Conservation (phyloP, 768 basidiomycete genomes). For the Pulveroboletus sp. region DNA sequence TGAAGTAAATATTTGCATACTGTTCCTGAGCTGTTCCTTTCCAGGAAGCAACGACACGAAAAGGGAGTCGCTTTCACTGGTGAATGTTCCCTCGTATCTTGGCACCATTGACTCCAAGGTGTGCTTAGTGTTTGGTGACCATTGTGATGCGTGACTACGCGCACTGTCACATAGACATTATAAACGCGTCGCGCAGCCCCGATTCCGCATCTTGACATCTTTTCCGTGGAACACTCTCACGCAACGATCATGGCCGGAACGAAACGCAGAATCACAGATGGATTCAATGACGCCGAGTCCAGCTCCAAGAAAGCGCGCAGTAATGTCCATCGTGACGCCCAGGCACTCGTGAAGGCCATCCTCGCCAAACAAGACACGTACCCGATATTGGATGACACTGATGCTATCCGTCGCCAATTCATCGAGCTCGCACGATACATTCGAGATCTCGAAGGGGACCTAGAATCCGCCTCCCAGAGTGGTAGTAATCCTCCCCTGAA, state of each 20-base stretch:
- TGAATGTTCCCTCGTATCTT: too few relatives aligned
- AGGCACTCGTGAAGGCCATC: conserved; percentile 35
- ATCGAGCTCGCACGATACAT: conserved; percentile 34
- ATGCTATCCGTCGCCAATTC: conserved; percentile 26
- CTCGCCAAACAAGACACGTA: conserved; percentile 37
- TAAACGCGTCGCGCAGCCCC: conserved; percentile 11
- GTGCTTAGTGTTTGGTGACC: too few relatives aligned
- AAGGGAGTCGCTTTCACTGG: too few relatives aligned
- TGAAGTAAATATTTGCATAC: not conserved
- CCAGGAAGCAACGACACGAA: too few relatives aligned
- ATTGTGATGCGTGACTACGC: conserved; percentile 26
- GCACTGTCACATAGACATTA: conserved; percentile 24
- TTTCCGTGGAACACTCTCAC: not conserved
- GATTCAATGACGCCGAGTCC: conserved; percentile 8
- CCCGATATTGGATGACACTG: conserved; percentile 33
- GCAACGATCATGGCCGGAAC: conserved; percentile 9
- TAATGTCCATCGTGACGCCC: conserved; percentile 29
- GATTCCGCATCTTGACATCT: not conserved
- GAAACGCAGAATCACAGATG: conserved; percentile 38
- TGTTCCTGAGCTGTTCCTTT: not conserved
- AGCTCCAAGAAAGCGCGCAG: conserved; percentile 30
- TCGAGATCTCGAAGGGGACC: conserved; percentile 28
- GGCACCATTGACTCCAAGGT: too few relatives aligned
- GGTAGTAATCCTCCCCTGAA: conserved; percentile 14
- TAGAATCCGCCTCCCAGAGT: conserved; percentile 18